phyloP scores from a whole-genome alignment of 2,329 filamentous ascomycete species.

The Colletotrichum simmondsii region DNA sequence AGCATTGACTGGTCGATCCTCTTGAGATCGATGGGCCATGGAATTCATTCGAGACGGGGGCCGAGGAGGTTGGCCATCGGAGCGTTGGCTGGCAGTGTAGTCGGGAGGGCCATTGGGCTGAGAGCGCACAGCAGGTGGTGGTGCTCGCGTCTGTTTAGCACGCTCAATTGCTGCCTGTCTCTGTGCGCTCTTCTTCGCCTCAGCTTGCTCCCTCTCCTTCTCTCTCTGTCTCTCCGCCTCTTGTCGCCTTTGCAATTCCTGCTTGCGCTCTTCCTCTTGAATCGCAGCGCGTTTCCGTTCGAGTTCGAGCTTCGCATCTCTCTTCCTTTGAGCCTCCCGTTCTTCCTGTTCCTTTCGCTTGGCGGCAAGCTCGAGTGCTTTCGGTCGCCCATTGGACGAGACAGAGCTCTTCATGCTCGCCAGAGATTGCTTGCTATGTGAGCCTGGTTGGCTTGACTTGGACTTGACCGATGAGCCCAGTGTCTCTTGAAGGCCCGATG shows the following conservation, averaged over 20 bases:
- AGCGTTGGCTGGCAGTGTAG: constrained; percentile 46
- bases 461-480: constrained; percentile 58
- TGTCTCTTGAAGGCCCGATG: constrained; percentile 69
- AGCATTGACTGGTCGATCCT: constrained; percentile 74
- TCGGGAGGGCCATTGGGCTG: constrained; percentile 65
- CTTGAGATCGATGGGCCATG: constrained; percentile 60
- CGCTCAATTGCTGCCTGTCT: constrained; percentile 72
- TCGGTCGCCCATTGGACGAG: constrained; percentile 73
- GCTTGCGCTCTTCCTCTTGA: constrained; percentile 73
- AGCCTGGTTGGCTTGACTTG: constrained; percentile 75
- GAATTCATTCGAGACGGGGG: constrained; percentile 70
- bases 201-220: constrained; percentile 70
- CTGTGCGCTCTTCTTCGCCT: constrained; percentile 74
- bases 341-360: constrained; percentile 90
- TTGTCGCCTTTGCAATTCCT: constrained; percentile 68
- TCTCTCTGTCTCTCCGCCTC: constrained; percentile 72
- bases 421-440: constrained; percentile 67
- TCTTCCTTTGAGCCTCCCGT: constrained; percentile 80
- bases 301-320: constrained; percentile 82
- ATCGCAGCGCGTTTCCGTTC: constrained; percentile 78
- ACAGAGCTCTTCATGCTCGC: constrained; percentile 73
- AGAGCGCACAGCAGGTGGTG: constrained; percentile 67
- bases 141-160: constrained; percentile 72
- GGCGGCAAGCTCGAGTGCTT: constrained; percentile 79
- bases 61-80: constrained; percentile 44